Evolutionary conservation across 306 rosid genomes (phyloP), one percentile per base, ranked within the genome.

Genomic region (Vachellia collinsii): DNA sequence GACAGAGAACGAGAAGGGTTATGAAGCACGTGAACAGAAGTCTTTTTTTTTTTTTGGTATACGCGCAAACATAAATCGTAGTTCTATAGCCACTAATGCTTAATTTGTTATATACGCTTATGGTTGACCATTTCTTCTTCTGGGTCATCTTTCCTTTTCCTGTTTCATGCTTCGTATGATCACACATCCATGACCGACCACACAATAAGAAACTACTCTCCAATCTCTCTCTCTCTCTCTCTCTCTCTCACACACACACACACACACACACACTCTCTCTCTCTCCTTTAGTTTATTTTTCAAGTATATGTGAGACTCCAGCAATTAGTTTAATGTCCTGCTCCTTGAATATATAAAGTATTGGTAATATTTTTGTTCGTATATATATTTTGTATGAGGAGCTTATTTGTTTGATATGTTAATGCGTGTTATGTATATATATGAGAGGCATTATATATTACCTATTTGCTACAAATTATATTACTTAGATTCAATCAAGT

Each of bases 1-100:
- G 4, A 1, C 1, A 19, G 72, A 3, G 53, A 4, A 17, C 0
- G 17, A 9, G 46, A 37, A 17, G 39, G 6, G n/a, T 7, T 14
- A 25, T 46, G 73, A 42, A 13, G 37, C 37, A 42, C 37, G 20
- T 70, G 62, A 72, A 36, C 2, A 16, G 39, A 50, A 16, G 0
- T 4, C 6, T 5, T 19, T 19, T 0, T 56, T 56, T 51, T 51
- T 51, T 11, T 25, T 53, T n/a, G 5, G 11, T 7, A 8, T 72
- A 72, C 76, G 76, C 76, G 76, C 63, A 48, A 72, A 48, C 56
- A 29, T 8, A 72, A 34, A 8, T 20, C 5, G 41, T 23, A 12
- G 75, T 47, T 71, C 53, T 42, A 42, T 42, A 25, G 42, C 75
- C 75, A 71, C 75, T 71, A 71, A 17, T 22, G 56, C n/a, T 70